Evolutionary conservation across 495 filamentous ascomycete genomes (phyloP).

Genomic region (Letharia columbiana): DNA sequence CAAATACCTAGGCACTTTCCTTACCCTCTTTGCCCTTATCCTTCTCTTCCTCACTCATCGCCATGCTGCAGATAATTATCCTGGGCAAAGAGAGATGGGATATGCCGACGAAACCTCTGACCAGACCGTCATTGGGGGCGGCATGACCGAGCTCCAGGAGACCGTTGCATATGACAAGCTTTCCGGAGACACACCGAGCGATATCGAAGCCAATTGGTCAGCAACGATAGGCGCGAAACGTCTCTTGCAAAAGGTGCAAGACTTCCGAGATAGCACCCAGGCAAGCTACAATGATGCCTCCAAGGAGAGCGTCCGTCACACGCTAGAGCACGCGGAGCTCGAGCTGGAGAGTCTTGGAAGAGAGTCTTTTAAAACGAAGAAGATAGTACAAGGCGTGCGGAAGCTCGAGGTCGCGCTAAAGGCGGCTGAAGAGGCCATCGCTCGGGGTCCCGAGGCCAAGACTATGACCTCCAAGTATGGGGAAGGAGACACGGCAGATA

Average conservation of each 20-base stretch:
- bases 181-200: conserved; percentile 1
- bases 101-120: not conserved
- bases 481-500: not conserved
- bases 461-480: not conserved
- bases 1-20: not conserved
- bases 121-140: not conserved
- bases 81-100: not conserved
- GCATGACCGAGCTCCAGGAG: not conserved
- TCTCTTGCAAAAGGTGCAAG: not conserved
- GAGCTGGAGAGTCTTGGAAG: not conserved
- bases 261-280: not conserved
- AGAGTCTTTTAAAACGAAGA: not conserved
- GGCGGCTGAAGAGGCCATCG: not conserved
- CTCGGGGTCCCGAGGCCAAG: not conserved
- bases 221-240: not conserved
- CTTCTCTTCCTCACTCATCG: not conserved
- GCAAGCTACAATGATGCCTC: not conserved
- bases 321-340: not conserved
- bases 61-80: not conserved
- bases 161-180: not conserved
- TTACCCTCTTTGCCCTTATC: not conserved
- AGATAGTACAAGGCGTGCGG: not conserved
- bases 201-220: not conserved
- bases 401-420: not conserved
- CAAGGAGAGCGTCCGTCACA: not conserved